A percentile compares a stretch with the other conserved stretches of the same genome.
Evolutionary conservation across 2,329 filamentous ascomycete genomes (phyloP).

Genomic region (Pyrenophora tritici-repentis): DNA sequence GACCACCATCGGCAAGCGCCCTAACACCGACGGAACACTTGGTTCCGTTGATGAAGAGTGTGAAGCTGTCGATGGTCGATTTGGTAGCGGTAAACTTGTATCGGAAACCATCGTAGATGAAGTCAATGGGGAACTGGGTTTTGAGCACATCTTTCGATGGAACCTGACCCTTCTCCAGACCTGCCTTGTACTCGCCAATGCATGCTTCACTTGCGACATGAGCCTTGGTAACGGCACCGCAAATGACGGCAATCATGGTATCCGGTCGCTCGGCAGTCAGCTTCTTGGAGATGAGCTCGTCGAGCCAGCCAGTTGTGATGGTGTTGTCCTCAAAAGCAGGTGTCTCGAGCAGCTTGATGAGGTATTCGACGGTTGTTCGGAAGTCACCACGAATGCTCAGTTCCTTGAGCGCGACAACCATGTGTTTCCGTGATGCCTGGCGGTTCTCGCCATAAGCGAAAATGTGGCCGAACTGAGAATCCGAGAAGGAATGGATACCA

Average conservation of each 20-base stretch:
- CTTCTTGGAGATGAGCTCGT: conserved; percentile 97
- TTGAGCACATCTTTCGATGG: conserved; percentile 95
- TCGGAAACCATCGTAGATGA: conserved; percentile 94
- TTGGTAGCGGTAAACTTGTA: conserved; percentile 99
- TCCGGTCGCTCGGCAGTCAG: conserved; percentile 95
- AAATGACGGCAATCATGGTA: conserved; percentile 89
- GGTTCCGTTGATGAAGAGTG: conserved; percentile 98
- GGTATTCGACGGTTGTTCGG: conserved; percentile 95
- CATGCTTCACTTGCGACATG: conserved; percentile 92
- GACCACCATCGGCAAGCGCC: conserved; percentile 88
- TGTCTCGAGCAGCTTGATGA: conserved; percentile 98
- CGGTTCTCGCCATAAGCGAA: conserved; percentile 99
- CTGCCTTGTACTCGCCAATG: conserved; percentile 82
- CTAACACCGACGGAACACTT: conserved; percentile 93
- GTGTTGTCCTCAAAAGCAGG: conserved; percentile 99
- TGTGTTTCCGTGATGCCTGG: conserved; percentile 94
- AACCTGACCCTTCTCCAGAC: conserved; percentile 95
- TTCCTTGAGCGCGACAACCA: conserved; percentile 98
- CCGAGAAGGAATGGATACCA: conserved; percentile 98
- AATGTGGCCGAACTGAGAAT: conserved; percentile 98
- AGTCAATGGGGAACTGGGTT: conserved; percentile 96
- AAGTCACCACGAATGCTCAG: conserved; percentile 99
- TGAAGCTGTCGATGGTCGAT: conserved; percentile 91
- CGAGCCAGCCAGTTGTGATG: conserved; percentile 97
- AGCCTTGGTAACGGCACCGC: conserved; percentile 92